These are phyloP conservation scores for Trichoderma cornu-damae DNA, from an alignment of 2,329 filamentous ascomycete genomes.

Conservation along the genomic window DNA sequence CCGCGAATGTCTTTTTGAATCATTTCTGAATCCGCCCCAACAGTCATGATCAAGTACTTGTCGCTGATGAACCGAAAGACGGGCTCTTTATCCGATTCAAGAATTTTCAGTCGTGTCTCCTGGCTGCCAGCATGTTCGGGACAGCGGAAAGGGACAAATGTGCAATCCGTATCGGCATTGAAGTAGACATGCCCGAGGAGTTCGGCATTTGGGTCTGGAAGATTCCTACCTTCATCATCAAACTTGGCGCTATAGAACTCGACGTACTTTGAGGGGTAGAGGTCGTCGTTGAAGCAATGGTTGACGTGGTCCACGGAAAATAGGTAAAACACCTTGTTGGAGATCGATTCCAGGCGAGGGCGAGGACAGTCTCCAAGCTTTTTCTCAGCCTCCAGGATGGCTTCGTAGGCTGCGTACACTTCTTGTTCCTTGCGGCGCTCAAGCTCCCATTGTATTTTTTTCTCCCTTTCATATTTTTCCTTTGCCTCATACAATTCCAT, in stretches of 20 bases:
- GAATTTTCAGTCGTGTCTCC: neutral
- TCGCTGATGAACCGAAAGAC: neutral
- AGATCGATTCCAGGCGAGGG: neutral
- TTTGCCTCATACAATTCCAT: neutral
- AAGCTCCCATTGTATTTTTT: neutral
- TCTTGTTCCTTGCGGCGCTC: neutral
- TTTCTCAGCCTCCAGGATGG: neutral
- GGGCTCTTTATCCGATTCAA: neutral
- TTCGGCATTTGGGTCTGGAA: neutral
- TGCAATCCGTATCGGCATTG: neutral
- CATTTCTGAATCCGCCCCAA: neutral
- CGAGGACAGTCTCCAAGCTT: neutral
- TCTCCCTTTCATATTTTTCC: neutral
- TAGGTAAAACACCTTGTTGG: neutral
- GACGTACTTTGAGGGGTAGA: neutral
- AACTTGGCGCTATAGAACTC: neutral
- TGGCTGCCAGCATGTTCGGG: neutral
- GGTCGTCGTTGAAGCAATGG: neutral
- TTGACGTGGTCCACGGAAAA: neutral
- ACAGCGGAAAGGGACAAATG: neutral
- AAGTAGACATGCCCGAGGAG: neutral
- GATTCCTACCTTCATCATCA: neutral
- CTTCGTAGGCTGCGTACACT: neutral
- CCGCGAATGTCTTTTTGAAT: neutral
- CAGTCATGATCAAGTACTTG: neutral